phyloP scores from a whole-genome alignment of 805 yeast species.

The Yarrowia keelungensis region DNA sequence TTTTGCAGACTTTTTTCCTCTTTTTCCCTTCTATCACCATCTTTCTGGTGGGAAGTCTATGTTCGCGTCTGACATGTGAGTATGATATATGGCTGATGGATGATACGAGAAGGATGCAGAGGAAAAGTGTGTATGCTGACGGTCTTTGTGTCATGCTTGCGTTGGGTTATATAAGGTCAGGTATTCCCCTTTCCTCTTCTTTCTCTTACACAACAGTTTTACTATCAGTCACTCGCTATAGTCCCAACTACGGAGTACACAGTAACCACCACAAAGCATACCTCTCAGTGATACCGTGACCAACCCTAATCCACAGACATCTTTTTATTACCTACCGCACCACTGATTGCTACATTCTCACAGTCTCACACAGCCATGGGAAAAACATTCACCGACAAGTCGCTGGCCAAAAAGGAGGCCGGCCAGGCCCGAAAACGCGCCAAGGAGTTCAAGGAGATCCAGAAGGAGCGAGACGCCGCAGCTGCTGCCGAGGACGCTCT shows the following conservation, averaged over 20 bases:
- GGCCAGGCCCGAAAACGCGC: conserved; percentile 39
- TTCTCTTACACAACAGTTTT: not conserved
- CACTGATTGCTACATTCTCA: conserved; percentile 13
- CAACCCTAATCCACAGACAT: conserved; percentile 4
- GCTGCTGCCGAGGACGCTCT: conserved; percentile 13
- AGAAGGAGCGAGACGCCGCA: conserved; percentile 34
- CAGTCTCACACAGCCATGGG: conserved; percentile 6
- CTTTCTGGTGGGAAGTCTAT: not conserved
- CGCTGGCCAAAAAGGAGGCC: conserved; percentile 38
- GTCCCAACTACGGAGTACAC: too few species aligned
- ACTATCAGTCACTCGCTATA: too few species aligned
- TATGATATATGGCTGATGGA: conserved; percentile 3
- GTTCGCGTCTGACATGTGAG: not conserved
- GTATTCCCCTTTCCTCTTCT: not conserved
- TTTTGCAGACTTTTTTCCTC: not conserved
- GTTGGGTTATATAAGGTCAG: too few species aligned
- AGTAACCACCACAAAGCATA: too few species aligned
- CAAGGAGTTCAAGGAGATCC: conserved; percentile 22
- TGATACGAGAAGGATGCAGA: not conserved
- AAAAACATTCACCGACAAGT: conserved; percentile 33
- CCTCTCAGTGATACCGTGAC: conserved; percentile 11
- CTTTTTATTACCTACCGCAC: not conserved
- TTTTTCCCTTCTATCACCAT: too few species aligned
- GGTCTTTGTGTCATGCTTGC: too few species aligned
- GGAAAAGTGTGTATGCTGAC: too few species aligned